These are phyloP conservation scores for Chaetomium olivaceum DNA, from an alignment of 2,329 filamentous ascomycete species.

Conservation along the genomic window DNA sequence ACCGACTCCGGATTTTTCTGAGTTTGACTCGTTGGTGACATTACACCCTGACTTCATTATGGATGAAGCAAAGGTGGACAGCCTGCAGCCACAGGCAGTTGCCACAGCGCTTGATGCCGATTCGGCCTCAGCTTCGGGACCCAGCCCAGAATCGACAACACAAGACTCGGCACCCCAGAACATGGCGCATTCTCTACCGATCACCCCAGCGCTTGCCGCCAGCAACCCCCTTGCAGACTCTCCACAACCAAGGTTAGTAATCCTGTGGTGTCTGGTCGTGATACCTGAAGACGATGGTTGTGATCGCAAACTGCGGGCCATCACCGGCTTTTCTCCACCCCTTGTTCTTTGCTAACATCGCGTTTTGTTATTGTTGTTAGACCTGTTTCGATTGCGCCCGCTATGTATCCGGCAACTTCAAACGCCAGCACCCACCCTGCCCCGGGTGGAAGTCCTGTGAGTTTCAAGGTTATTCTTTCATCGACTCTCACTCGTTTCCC, in stretches of 20 bases:
- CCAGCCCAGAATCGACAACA: slow-evolving; percentile 52
- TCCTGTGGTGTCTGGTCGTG: not conserved
- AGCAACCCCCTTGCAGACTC: slow-evolving; percentile 39
- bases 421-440: slow-evolving; percentile 45
- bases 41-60: slow-evolving; percentile 33
- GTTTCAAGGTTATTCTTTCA: slow-evolving; percentile 23
- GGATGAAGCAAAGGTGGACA: slow-evolving; percentile 47
- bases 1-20: slow-evolving; percentile 28
- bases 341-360: slow-evolving; percentile 16
- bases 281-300: not conserved
- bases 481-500: not conserved
- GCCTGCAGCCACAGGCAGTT: slow-evolving; percentile 43
- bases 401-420: slow-evolving; percentile 38
- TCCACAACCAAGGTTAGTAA: slow-evolving; percentile 50
- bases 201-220: slow-evolving; percentile 48
- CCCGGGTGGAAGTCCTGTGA: slow-evolving; percentile 43
- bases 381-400: slow-evolving; percentile 33
- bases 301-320: not conserved
- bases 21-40: slow-evolving; percentile 22
- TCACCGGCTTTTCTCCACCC: not conserved
- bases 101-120: slow-evolving; percentile 49
- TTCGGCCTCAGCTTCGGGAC: slow-evolving; percentile 52
- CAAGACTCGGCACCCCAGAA: slow-evolving; percentile 40
- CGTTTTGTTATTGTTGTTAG: slow-evolving; percentile 21
- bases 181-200: slow-evolving; percentile 47